These are phyloP conservation scores for Hypericum androsaemum DNA, from an alignment of 345 rosid genomes.

Conservation along the genomic window DNA sequence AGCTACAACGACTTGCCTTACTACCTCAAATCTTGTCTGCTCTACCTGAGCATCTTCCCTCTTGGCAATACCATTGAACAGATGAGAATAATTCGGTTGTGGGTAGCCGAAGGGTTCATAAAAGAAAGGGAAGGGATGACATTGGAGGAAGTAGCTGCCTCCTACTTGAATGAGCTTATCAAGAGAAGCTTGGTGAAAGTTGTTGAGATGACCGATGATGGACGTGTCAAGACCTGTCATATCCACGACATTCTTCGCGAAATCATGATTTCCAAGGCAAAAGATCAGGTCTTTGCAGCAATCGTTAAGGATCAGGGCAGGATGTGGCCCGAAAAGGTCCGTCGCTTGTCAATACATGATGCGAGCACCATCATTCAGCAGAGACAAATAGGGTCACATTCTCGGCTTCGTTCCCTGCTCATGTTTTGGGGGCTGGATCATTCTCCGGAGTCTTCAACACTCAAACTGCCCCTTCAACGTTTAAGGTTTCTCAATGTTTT, in stretches of 20 bases:
- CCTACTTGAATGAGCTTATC: constrained; percentile 32
- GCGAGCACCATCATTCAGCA: constrained; percentile 6
- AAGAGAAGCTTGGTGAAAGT: constrained; percentile 32
- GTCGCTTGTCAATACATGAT: constrained; percentile 30
- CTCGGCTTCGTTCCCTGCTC: constrained; percentile 27
- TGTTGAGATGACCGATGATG: constrained; percentile 18
- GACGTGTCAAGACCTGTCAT: constrained; percentile 22
- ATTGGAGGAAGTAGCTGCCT: constrained; percentile 33
- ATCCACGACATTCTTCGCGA: constrained; percentile 32
- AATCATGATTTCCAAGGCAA: constrained; percentile 26
- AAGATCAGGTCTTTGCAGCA: constrained; percentile 28
- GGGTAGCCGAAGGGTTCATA: constrained; percentile 9
- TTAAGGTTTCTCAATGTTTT: constrained; percentile 30
- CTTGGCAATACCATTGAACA: background rate
- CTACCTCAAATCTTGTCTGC: background rate
- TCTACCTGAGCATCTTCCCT: background rate
- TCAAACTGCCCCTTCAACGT: background rate
- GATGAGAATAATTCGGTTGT: background rate
- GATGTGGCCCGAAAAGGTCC: constrained; percentile 25
- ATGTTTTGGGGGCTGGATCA: constrained; percentile 17
- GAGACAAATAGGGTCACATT: background rate
- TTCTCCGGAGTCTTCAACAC: constrained; percentile 1
- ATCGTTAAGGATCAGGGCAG: constrained; percentile 13
- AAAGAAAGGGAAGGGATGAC: constrained; percentile 29
- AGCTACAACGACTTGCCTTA: constrained; percentile 1